phyloP scores from a whole-genome alignment of 2,329 filamentous ascomycete species.

The Fusarium verticillioides region DNA sequence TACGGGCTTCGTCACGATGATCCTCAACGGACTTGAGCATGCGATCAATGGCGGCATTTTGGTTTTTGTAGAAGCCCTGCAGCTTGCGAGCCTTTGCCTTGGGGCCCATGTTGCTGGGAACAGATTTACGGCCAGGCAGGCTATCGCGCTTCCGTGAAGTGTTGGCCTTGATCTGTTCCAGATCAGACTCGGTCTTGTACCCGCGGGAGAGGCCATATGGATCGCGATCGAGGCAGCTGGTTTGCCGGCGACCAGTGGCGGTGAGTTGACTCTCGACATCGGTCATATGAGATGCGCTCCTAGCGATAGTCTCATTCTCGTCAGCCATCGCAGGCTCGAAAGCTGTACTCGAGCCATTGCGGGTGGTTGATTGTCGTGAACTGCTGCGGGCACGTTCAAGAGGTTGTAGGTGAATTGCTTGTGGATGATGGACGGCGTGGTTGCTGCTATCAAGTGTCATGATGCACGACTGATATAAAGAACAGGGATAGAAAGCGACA shows the following conservation, averaged over 20 bases:
- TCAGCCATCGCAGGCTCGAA: conserved; percentile 54
- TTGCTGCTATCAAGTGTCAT: conserved; percentile 58
- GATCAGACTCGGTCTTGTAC: conserved; percentile 81
- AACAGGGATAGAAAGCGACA: background rate
- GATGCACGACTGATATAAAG: background rate
- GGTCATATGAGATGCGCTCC: conserved; percentile 53
- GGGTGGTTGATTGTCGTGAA: conserved; percentile 44
- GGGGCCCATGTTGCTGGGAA: conserved; percentile 36
- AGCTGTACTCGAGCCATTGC: conserved; percentile 58
- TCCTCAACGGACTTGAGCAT: conserved; percentile 94
- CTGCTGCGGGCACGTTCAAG: conserved; percentile 45
- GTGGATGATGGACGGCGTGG: conserved; percentile 57
- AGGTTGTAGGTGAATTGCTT: conserved; percentile 56
- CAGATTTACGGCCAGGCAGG: conserved; percentile 25
- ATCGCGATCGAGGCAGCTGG: conserved; percentile 69
- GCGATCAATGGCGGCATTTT: conserved; percentile 94
- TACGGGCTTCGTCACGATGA: conserved; percentile 82
- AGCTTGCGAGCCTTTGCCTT: conserved; percentile 64
- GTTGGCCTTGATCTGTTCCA: conserved; percentile 82
- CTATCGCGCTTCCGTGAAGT: conserved; percentile 78
- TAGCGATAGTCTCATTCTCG: conserved; percentile 54
- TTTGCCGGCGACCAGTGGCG: conserved; percentile 50
- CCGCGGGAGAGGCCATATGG: conserved; percentile 82
- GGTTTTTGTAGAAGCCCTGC: conserved; percentile 84
- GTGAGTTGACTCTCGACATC: conserved; percentile 63